Conservation (phyloP, 805 yeast species). For the Metschnikowia reukaufii region DNA sequence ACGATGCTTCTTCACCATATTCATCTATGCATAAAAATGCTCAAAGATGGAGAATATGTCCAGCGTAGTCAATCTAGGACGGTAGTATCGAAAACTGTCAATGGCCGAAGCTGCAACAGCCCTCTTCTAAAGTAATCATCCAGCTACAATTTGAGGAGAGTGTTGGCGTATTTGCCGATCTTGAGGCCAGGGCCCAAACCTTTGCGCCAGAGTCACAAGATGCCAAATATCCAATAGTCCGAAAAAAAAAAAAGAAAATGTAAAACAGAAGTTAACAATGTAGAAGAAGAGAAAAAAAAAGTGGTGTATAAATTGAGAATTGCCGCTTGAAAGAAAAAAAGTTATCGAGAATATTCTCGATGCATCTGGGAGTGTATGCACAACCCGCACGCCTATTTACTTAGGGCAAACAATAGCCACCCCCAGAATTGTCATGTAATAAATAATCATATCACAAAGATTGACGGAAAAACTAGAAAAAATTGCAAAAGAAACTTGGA, state of each 20-base stretch:
- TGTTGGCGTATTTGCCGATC: neutral
- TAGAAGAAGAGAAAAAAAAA: conserved; percentile 16
- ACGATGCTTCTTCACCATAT: conserved; percentile 75
- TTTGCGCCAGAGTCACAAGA: conserved; percentile 15
- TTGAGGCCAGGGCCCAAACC: conserved; percentile 18
- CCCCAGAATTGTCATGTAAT: neutral
- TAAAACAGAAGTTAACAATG: neutral
- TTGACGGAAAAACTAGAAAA: neutral
- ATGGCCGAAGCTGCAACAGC: conserved; percentile 13
- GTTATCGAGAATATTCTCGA: conserved; percentile 14
- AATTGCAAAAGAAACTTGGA: neutral
- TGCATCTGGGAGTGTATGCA: conserved; percentile 8
- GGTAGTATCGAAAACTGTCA: conserved; percentile 49
- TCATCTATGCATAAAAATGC: conserved; percentile 55
- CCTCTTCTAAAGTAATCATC: conserved; percentile 20
- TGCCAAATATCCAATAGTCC: neutral
- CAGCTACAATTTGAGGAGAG: conserved; percentile 3
- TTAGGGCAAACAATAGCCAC: conserved; percentile 4
- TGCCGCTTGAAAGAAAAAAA: neutral
- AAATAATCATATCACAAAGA: neutral
- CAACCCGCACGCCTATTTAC: conserved; percentile 2
- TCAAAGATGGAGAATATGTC: conserved; percentile 83
- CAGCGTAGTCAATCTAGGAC: conserved; percentile 63
- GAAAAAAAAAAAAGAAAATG: neutral
- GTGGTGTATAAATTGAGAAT: conserved; percentile 4